phyloP scores from a whole-genome alignment of 2,329 filamentous ascomycete genomes.

The Truncatella angustata region DNA sequence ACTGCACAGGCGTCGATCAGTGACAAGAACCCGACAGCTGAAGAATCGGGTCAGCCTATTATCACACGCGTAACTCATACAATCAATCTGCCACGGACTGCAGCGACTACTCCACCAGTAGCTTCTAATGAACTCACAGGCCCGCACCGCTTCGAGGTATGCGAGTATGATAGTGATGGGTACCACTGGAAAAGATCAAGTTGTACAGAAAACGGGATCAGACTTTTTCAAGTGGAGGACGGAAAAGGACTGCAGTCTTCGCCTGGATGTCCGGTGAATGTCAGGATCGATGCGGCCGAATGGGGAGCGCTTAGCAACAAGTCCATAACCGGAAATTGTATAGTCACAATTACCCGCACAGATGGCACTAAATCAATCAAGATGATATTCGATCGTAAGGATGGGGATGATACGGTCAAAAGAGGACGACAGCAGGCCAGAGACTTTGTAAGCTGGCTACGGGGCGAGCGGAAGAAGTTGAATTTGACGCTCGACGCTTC shows the following conservation, averaged over 20 bases:
- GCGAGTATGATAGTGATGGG: too few relatives aligned
- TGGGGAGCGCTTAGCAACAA: slow-evolving; percentile 1
- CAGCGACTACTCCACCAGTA: too few relatives aligned
- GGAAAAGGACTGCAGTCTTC: not conserved
- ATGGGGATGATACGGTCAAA: slow-evolving; percentile 14
- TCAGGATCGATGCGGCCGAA: slow-evolving; percentile 13
- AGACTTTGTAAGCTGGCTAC: slow-evolving; percentile 22
- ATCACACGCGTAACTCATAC: too few relatives aligned
- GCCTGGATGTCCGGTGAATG: not conserved
- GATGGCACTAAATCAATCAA: too few relatives aligned
- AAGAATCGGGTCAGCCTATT: too few relatives aligned
- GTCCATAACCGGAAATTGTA: slow-evolving; percentile 5
- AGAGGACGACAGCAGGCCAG: slow-evolving; percentile 21
- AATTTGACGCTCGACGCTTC: not conserved
- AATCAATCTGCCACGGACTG: too few relatives aligned
- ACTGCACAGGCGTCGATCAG: too few relatives aligned
- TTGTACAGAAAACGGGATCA: not conserved
- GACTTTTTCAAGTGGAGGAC: not conserved
- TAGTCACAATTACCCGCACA: slow-evolving; percentile 10
- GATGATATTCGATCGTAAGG: slow-evolving; percentile 12
- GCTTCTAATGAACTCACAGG: too few relatives aligned
- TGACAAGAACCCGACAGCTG: too few relatives aligned
- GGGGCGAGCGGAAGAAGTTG: not conserved
- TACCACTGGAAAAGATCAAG: not conserved
- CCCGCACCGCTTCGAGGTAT: too few relatives aligned